These are phyloP conservation scores for Spergularia azorica DNA, from an alignment of 179 eudicot genomes.

Conservation along the genomic window DNA sequence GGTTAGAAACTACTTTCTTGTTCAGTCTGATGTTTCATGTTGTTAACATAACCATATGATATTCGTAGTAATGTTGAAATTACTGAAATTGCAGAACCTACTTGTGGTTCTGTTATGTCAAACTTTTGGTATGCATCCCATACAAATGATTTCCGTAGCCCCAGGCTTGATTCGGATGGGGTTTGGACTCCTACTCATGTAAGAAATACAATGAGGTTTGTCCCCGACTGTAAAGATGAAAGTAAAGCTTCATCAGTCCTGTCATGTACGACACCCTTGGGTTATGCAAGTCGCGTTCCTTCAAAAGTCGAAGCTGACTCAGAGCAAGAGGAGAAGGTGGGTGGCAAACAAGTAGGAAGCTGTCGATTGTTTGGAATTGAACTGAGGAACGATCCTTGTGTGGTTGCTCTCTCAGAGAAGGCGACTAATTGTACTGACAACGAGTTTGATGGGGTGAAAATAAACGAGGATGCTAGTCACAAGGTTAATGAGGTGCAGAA, in stretches of 20 bases:
- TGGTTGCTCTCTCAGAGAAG: conserved; percentile 22
- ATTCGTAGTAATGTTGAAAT: neutral
- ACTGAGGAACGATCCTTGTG: conserved; percentile 36
- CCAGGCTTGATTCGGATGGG: conserved; percentile 35
- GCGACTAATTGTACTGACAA: conserved; percentile 16
- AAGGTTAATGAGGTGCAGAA: conserved; percentile 37
- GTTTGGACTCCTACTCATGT: conserved; percentile 38
- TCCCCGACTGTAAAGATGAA: conserved; percentile 36
- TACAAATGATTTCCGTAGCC: conserved; percentile 35
- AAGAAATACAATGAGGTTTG: conserved; percentile 38
- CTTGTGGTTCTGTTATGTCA: conserved; percentile 29
- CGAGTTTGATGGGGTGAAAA: conserved; percentile 22
- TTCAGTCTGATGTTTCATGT: neutral
- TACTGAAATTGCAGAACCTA: conserved; percentile 23
- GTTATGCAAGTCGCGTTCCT: conserved; percentile 28
- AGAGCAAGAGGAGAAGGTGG: conserved; percentile 36
- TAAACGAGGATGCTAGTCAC: conserved; percentile 18
- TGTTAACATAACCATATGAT: neutral
- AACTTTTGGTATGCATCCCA: conserved; percentile 55
- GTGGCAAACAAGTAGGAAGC: conserved; percentile 38
- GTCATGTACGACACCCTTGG: conserved; percentile 26
- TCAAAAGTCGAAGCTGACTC: conserved; percentile 28
- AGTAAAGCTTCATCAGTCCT: conserved; percentile 28
- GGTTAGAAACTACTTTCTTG: conserved; percentile 40
- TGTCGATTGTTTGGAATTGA: conserved; percentile 85